Percentiles rank a stretch among this genome's conserved stretches.
These are phyloP conservation scores for Aphanocladium album DNA, from an alignment of 2,329 filamentous ascomycete species.

Conservation along the genomic window DNA sequence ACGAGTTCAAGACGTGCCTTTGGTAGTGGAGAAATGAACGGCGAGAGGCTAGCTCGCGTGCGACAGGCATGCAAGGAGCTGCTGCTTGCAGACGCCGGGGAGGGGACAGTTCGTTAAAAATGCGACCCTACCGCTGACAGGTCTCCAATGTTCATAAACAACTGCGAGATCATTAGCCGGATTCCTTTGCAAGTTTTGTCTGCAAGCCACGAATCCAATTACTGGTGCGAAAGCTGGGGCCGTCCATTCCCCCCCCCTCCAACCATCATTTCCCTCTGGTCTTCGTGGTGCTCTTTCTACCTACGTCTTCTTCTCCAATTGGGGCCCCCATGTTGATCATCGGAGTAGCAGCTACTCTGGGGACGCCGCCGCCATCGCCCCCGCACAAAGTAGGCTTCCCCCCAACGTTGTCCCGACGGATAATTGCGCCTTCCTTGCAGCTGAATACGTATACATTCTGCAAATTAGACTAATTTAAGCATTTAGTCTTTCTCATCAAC, in stretches of 20 bases:
- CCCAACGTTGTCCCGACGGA: background rate
- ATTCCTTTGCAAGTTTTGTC: background rate
- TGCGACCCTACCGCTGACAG: background rate
- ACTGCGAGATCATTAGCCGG: background rate
- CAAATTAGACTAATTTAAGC: too few relatives aligned
- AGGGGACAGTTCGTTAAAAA: background rate
- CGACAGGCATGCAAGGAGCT: background rate
- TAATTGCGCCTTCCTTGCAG: background rate
- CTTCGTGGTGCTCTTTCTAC: background rate
- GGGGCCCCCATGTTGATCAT: background rate
- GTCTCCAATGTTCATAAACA: background rate
- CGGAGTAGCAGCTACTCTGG: background rate
- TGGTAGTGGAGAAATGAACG: background rate
- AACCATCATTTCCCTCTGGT: background rate
- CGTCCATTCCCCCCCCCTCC: background rate
- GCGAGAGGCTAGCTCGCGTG: too few relatives aligned
- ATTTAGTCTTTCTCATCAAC: too few relatives aligned
- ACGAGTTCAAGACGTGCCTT: background rate
- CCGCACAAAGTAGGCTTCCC: background rate
- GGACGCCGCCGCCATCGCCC: too few relatives aligned
- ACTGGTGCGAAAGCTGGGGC: too few relatives aligned
- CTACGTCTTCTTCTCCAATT: background rate
- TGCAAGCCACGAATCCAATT: too few relatives aligned
- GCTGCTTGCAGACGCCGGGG: background rate
- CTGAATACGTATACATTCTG: too few relatives aligned